A percentile compares a stretch with the other conserved stretches of the same genome.
phyloP scores from a whole-genome alignment of 2,329 filamentous ascomycete genomes.

The Aspergillus flavus region DNA sequence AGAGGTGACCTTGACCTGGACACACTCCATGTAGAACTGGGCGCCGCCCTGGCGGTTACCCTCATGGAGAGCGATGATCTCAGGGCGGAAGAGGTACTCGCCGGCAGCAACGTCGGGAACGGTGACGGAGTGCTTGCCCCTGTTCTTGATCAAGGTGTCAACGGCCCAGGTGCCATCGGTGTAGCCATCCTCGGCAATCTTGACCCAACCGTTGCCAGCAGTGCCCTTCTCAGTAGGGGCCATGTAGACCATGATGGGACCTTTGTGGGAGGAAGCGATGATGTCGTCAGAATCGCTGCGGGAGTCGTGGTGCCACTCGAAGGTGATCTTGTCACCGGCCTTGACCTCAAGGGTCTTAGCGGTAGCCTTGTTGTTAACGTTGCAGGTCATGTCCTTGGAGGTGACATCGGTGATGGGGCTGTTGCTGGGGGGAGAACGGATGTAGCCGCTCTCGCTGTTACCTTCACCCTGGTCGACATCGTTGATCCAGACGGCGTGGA shows the following conservation, averaged over 20 bases:
- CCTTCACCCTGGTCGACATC: constrained; percentile 25
- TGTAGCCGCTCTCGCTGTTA: constrained; percentile 22
- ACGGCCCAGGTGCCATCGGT: constrained; percentile 22
- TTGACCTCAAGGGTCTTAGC: constrained; percentile 23
- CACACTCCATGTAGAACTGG: constrained; percentile 30
- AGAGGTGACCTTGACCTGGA: constrained; percentile 26
- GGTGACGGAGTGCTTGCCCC: constrained; percentile 26
- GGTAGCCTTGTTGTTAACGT: constrained; percentile 20
- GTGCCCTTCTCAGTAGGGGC: constrained; percentile 22
- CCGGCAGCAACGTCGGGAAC: constrained; percentile 25
- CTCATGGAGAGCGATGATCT: constrained; percentile 28
- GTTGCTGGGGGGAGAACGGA: constrained; percentile 26
- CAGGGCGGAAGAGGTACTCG: constrained; percentile 26
- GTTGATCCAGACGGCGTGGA: constrained; percentile 27
- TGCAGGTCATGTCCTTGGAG: constrained; percentile 26
- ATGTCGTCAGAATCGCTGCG: constrained; percentile 24
- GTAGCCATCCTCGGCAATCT: constrained; percentile 27
- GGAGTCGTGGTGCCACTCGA: constrained; percentile 27
- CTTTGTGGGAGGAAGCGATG: constrained; percentile 24
- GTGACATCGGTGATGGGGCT: constrained; percentile 25
- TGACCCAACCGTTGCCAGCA: constrained; percentile 24
- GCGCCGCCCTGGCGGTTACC: constrained; percentile 20
- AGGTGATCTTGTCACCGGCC: constrained; percentile 26
- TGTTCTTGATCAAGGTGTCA: constrained; percentile 21
- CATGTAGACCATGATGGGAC: constrained; percentile 26